phyloP scores from a whole-genome alignment of 108 stramenopile species.

The Nitzschia putrida region DNA sequence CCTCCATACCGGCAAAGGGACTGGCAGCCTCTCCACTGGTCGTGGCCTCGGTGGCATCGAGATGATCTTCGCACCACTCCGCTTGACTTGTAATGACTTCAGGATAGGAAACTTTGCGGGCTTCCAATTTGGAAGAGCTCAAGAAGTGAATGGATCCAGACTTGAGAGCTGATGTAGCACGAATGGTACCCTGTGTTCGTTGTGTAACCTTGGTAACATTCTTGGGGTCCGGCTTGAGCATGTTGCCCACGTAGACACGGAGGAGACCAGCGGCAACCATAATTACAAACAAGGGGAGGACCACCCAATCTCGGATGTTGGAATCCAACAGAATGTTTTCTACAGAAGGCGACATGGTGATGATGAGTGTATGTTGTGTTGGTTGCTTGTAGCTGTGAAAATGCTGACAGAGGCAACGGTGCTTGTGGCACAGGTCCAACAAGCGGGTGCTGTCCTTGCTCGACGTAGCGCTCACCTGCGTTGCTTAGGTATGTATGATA shows the following conservation, averaged over 20 bases:
- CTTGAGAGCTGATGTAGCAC: conserved; percentile 37
- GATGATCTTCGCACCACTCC: conserved; percentile 41
- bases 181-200: conserved; percentile 41
- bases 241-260: conserved; percentile 55
- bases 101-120: conserved; percentile 35
- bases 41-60: conserved; percentile 41
- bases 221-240: conserved; percentile 59
- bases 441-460: too few species aligned
- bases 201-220: conserved; percentile 28
- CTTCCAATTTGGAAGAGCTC: conserved; percentile 47
- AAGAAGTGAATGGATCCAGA: conserved; percentile 62
- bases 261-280: conserved; percentile 77
- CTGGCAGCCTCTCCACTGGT: conserved; percentile 32
- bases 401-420: too few species aligned
- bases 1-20: conserved; percentile 48
- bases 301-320: conserved; percentile 81
- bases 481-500: too few species aligned
- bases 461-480: too few species aligned
- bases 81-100: conserved; percentile 38
- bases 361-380: not conserved
- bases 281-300: conserved; percentile 79
- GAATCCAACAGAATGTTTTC: conserved; percentile 73
- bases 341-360: conserved; percentile 5
- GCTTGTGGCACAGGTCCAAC: too few species aligned
- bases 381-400: not conserved